A percentile compares a stretch with the other conserved stretches of the same genome.
Conservation (phyloP, 495 filamentous ascomycete genomes). For the Apiosordaria backusii region DNA sequence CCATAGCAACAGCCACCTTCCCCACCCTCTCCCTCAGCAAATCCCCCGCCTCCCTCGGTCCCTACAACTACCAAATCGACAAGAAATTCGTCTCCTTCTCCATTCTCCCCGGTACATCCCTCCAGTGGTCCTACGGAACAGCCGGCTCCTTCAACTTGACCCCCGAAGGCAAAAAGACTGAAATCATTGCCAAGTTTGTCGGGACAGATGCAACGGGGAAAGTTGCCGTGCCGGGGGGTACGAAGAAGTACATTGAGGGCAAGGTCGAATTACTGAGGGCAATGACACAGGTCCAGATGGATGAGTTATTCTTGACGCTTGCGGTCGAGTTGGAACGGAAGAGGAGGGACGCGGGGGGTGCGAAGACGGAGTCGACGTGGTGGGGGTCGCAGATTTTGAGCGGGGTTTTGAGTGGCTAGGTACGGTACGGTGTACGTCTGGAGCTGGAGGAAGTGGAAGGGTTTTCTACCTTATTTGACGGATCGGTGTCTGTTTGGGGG, state of each 20-base stretch:
- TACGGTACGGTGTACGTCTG: no score
- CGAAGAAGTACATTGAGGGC: not conserved
- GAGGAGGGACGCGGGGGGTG: not conserved
- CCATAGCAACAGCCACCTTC: not conserved
- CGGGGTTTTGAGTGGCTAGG: not conserved
- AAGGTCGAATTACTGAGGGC: not conserved
- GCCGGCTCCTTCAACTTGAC: not conserved
- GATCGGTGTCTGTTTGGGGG: no score
- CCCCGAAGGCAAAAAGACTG: not conserved
- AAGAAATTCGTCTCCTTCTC: not conserved
- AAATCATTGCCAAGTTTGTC: constrained; percentile 10
- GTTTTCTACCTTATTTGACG: no score
- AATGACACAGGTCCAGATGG: not conserved
- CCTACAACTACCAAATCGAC: not conserved
- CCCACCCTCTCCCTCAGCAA: not conserved
- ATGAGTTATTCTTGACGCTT: not conserved
- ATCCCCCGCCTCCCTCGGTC: not conserved
- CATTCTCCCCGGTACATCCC: not conserved
- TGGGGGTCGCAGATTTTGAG: not conserved
- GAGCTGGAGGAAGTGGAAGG: no score
- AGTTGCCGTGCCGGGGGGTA: not conserved
- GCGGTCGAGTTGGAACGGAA: not conserved
- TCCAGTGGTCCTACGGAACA: not conserved
- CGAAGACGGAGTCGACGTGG: not conserved
- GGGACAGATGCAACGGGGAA: constrained; percentile 2